Percentiles rank a stretch among this genome's conserved stretches.
These are phyloP conservation scores for Quercus wislizeni DNA, from an alignment of 306 rosid genomes.

Conservation along the genomic window DNA sequence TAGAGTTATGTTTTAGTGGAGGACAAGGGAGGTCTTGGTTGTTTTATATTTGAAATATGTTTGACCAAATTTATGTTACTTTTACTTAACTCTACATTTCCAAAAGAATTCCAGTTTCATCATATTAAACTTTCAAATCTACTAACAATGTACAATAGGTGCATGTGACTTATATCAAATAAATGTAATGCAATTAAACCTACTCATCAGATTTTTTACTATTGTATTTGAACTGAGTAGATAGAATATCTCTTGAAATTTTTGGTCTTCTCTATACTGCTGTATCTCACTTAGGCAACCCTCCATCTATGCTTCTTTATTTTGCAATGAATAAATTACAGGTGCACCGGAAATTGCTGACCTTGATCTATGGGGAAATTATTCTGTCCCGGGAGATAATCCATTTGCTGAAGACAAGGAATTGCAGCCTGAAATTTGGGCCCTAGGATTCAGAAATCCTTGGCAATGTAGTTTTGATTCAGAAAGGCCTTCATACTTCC, in stretches of 20 bases:
- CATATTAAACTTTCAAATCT: background rate
- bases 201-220: background rate
- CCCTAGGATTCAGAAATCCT: slow-evolving; percentile 34
- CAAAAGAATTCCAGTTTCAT: background rate
- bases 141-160: background rate
- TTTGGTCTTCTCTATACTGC: background rate
- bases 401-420: slow-evolving; percentile 32
- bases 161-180: background rate
- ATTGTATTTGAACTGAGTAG: background rate
- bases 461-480: slow-evolving; percentile 39
- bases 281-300: background rate
- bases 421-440: slow-evolving; percentile 33
- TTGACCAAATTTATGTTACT: background rate
- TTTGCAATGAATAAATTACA: slow-evolving; percentile 3
- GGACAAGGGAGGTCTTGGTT: background rate
- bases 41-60: background rate
- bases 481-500: slow-evolving; percentile 42
- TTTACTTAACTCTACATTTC: background rate
- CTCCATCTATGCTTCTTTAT: background rate
- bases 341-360: slow-evolving; percentile 10
- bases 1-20: background rate
- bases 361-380: slow-evolving; percentile 34
- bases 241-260: background rate
- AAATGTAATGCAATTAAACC: background rate
- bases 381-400: slow-evolving; percentile 33